phyloP scores from a whole-genome alignment of 805 yeast species.

The Starmerella ratchasimensis region DNA sequence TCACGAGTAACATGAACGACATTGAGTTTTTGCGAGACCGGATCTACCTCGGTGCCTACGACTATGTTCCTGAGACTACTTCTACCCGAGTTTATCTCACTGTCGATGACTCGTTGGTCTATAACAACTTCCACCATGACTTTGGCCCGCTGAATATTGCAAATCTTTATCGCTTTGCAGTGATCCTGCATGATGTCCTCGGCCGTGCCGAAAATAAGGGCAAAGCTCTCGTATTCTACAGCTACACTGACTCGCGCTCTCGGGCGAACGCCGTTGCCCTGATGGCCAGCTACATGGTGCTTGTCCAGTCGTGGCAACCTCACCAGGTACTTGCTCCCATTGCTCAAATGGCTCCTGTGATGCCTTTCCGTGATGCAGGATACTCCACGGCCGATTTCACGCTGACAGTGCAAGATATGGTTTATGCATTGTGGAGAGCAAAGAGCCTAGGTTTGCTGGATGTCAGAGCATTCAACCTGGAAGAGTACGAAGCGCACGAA shows the following conservation, averaged over 20 bases:
- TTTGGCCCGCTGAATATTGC: slow-evolving; percentile 95
- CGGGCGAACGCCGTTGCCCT: slow-evolving; percentile 92
- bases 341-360: slow-evolving; percentile 78
- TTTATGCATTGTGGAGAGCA: slow-evolving; percentile 95
- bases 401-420: slow-evolving; percentile 84
- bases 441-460: slow-evolving; percentile 84
- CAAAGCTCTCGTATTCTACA: slow-evolving; percentile 82
- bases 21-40: slow-evolving; percentile 29
- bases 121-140: slow-evolving; percentile 89
- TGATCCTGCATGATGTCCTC: slow-evolving; percentile 76
- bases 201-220: slow-evolving; percentile 74
- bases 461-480: slow-evolving; percentile 67
- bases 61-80: slow-evolving; percentile 62
- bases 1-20: too few relatives aligned
- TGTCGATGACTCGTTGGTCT: slow-evolving; percentile 81
- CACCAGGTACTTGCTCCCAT: slow-evolving; percentile 94
- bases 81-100: slow-evolving; percentile 71
- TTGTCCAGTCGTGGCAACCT: slow-evolving; percentile 96
- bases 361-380: slow-evolving; percentile 95
- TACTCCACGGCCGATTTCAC: slow-evolving; percentile 91
- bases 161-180: slow-evolving; percentile 87
- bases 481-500: slow-evolving; percentile 88
- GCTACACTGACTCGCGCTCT: slow-evolving; percentile 64
- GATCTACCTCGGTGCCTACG: slow-evolving; percentile 83
- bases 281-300: slow-evolving; percentile 82